Evolutionary conservation across 805 yeast genomes (phyloP), one percentile per base, ranked within the genome.

Genomic region (Starmerella cellae): DNA sequence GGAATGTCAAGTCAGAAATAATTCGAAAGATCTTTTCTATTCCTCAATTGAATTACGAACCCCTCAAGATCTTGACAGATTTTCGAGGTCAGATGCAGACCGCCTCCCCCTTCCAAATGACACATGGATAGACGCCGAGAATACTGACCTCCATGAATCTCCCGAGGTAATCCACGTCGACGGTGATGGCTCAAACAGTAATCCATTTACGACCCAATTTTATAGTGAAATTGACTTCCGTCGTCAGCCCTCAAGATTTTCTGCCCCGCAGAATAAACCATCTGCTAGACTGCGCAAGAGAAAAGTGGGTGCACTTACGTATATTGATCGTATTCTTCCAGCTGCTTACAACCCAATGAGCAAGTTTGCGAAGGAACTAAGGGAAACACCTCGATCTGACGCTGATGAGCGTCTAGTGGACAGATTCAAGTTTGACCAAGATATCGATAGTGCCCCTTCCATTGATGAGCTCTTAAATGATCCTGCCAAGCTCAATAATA

Each of bases 401-500:
- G 48, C 39, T 1, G 54, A 48, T 30, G 50, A 53, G 38, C 48
- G 85, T 46, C 57, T 73, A 41, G 69, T 69, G 45, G 79, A 79
- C 39, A 70, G 75, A 47, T 81, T 81, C 81, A 74, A 66, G 53
- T 78, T 72, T 55, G 87, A 80, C 58, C 61, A 68, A 32, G 87
- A 81, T 45, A 55, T 62, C 31, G 47, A 39, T 20, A 35, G 37
- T 4, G 22, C 21, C 20, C 41, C 32, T 4, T 22, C 27, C 13
- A 24, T 33, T 4, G 34, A 19, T 13, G 31, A 21, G 2, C 30
- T 50, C 43, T 69, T 77, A 45, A 70, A 73, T 45, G 95, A 84
- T 59, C 95, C 96, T 0, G 77, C 94, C 0, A 70, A 73, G 42
- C 68, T 87, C 53, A 87, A 87, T 56, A 79, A 80, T 49, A 83